A percentile compares a stretch with the other conserved stretches of the same genome.
Conservation (phyloP, 177 flowering plant species). For the Vitis hybrid region DNA sequence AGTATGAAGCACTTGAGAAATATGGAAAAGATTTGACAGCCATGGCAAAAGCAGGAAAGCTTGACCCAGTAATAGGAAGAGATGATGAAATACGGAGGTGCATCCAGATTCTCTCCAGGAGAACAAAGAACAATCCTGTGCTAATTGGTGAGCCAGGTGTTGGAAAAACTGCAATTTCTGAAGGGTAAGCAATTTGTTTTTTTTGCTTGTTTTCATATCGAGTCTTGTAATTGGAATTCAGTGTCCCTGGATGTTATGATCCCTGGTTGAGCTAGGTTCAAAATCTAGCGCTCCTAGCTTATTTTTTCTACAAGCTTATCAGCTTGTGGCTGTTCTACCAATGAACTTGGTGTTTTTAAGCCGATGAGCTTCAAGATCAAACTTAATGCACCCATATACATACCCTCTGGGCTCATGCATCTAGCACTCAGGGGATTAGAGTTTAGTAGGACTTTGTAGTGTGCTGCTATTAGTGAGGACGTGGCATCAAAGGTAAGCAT, state of each 20-base stretch:
- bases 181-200: conserved; percentile 58
- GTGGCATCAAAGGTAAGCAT: not conserved
- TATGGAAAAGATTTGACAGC: conserved; percentile 98
- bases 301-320: no score
- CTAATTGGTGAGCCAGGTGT: conserved; percentile 99
- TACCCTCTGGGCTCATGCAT: no score
- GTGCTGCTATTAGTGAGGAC: no score
- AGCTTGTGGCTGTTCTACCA: no score
- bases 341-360: no score
- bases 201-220: not conserved
- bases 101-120: conserved; percentile 96
- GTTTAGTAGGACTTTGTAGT: no score
- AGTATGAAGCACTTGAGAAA: conserved; percentile 89
- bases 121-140: conserved; percentile 98
- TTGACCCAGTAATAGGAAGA: conserved; percentile 97
- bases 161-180: conserved; percentile 97
- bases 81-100: conserved; percentile 98
- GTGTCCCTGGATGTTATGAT: not conserved
- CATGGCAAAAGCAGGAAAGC: conserved; percentile 90
- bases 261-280: not conserved
- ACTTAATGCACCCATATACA: no score
- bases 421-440: no score
- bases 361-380: no score
- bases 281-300: no score
- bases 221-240: no score